phyloP scores from a whole-genome alignment of 192 early-diverging fungal species.

The Backusella australiensis region DNA sequence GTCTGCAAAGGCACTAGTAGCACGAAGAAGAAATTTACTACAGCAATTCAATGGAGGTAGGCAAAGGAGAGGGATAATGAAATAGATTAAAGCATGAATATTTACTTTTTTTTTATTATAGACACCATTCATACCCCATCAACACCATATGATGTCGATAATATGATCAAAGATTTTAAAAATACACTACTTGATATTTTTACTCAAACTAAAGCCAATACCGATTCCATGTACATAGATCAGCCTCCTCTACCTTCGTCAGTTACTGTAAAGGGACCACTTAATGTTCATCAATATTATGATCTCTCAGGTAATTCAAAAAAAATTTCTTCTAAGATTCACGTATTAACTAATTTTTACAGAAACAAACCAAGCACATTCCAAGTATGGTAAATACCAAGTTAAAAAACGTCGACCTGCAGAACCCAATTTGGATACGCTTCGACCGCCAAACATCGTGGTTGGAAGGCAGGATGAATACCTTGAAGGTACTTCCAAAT shows the following conservation, averaged over 20 bases:
- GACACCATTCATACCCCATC: constrained; percentile 29
- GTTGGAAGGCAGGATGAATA: constrained; percentile 52
- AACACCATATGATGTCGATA: constrained; percentile 21
- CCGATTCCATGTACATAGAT: constrained; percentile 16
- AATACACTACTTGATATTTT: constrained; percentile 26
- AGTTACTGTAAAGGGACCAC: constrained; percentile 37
- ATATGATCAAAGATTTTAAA: constrained; percentile 31
- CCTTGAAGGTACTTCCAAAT: constrained; percentile 49
- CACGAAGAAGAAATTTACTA: constrained; percentile 41
- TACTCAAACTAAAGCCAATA: constrained; percentile 10
- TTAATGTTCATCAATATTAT: constrained; percentile 47
- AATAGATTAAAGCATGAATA: background rate
- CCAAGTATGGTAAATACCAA: constrained; percentile 55
- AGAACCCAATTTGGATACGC: constrained; percentile 41
- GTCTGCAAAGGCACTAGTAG: constrained; percentile 42
- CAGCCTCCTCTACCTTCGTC: constrained; percentile 17
- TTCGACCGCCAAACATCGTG: constrained; percentile 49
- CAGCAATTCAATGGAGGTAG: constrained; percentile 42
- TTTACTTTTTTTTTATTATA: background rate
- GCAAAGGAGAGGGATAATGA: background rate
- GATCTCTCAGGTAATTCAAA: constrained; percentile 29
- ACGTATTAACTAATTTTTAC: background rate
- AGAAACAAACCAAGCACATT: constrained; percentile 50
- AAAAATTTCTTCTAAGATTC: background rate
- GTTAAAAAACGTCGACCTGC: constrained; percentile 45